Evolutionary conservation across 139 green algal genomes (phyloP).

Genomic region (Chlamydomonas eustigma): DNA sequence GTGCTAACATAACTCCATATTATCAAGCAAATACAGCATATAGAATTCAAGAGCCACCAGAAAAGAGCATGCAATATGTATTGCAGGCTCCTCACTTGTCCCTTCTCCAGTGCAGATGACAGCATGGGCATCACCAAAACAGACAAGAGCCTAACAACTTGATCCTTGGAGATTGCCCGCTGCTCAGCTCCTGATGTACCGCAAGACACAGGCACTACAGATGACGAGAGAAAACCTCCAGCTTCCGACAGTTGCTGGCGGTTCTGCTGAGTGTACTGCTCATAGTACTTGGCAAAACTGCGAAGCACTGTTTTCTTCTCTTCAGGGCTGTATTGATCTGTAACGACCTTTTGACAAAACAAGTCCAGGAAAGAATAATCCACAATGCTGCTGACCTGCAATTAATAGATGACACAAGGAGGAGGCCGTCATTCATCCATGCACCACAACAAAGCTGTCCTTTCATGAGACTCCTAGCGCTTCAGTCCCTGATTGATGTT

Average conservation of each 20-base stretch:
- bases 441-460: not conserved
- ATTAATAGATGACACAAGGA: slow-evolving; percentile 1
- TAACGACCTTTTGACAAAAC: slow-evolving; percentile 57
- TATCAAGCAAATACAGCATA: too few relatives aligned
- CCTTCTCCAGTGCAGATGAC: slow-evolving; percentile 43
- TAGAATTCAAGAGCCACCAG: too few relatives aligned
- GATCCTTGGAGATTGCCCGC: not conserved
- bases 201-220: not conserved
- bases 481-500: too few relatives aligned
- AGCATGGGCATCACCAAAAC: slow-evolving; percentile 83
- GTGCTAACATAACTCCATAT: too few relatives aligned
- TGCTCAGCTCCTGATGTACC: not conserved
- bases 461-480: too few relatives aligned
- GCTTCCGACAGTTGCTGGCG: slow-evolving; percentile 10
- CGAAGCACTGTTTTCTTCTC: slow-evolving; percentile 49
- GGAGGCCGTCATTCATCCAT: slow-evolving; percentile 1
- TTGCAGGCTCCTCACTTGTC: slow-evolving; percentile 29
- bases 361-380: slow-evolving; percentile 81
- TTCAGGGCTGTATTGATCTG: slow-evolving; percentile 40
- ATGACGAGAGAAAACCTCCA: not conserved
- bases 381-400: slow-evolving; percentile 42
- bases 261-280: not conserved
- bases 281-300: not conserved
- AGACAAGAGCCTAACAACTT: slow-evolving; percentile 14
- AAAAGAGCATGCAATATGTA: too few relatives aligned